Evolutionary conservation across 257 asterid species (phyloP), one percentile per base, ranked within the genome.

Genomic region (Salvia miltiorrhiza): DNA sequence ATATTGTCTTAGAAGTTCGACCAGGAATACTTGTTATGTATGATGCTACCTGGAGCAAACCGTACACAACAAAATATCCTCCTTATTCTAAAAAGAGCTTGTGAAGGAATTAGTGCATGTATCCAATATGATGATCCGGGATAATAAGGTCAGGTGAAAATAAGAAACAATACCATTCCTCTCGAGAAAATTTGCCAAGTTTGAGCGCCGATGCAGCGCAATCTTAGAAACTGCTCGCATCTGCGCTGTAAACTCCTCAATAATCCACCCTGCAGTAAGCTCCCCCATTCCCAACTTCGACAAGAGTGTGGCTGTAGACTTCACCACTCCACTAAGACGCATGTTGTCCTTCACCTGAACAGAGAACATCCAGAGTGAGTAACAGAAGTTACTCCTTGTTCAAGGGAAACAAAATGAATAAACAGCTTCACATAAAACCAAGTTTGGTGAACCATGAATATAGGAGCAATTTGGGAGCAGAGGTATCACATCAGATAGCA

Each of bases 191-290:
- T 76, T 80, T 43, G 97, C 97, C 82, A 94, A 81, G 80, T 89
- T 94, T 9, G 86, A 79, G 76, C 89, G 97, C 54, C 99, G 99
- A 68, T 89, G 96, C 68, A 94, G 77, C 8, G 96, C 97, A 58
- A 91, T 86, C 86, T 86, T 94, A 73, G 99, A 94, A 83, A 94
- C 97, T 40, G 95, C 95, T 58, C 93, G 96, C 99, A 94, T 94
- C 76, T 91, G 97, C 19, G 89, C 87, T 0, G 97, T 94, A 65
- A 94, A 94, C 84, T 86, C 96, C 84, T 91, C 96, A 55, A 91
- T 79, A 35, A 91, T 85, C 99, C 97, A 94, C 56, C 90, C 93
- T 48, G 95, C 74, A 41, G 97, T 78, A 65, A 79, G 84, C 79
- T 89, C 96, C 72, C 96, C 97, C 77, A 78, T 81, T 35, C 97